Base-by-base conservation (phyloP, 176 grass and related monocot genomes). In the Puccinellia tenuiflora region DNA sequence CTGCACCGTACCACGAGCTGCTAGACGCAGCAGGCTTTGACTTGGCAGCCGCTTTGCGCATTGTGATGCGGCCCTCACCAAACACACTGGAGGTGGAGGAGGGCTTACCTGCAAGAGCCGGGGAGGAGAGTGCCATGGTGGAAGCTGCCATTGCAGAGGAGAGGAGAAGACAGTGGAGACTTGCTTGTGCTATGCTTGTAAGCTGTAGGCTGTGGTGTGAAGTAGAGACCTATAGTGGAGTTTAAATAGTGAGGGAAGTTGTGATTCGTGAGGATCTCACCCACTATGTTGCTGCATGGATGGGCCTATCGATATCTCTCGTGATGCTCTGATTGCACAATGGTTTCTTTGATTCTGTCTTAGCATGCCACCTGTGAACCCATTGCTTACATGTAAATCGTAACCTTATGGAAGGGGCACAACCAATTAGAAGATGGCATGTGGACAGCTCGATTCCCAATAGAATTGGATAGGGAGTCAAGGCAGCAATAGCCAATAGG, bases 161-260 rank as follows among this genome's bases (percentile, higher is more conserved):
- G 16, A n/a, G n/a, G n/a, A n/a, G n/a, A n/a, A n/a, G 16, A 17
- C 31, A 4, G 8, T 9, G 20, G 20, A 68, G 35, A 13, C 37
- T 40, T 68, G 66, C 66, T 7, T 22, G 40, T 5, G 67, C 62
- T 38, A 29, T 38, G 60, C 48, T 68, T 24, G 21, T n/a, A 73
- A 37, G 79, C 15, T 51, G 18, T 75, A 7, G 59, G 48, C 35
- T 47, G 50, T 47, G 30, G 29, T 78, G 72, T 42, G 30, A 40
- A 71, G 9, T 2, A 52, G 62, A 5, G 29, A 31, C 22, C 39
- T 59, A 29, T 17, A 62, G 42, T 70, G 40, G 38, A 82, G 40
- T 88, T 78, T 78, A 78, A 88, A 78, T 71, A 77, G 75, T 78
- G 18, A 52, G 52, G 51, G 0, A n/a, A n/a, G n/a, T n/a, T n/a